These are phyloP conservation scores for Paramecium caudatum DNA, from an alignment of 73 alveolate species.

Conservation along the genomic window DNA sequence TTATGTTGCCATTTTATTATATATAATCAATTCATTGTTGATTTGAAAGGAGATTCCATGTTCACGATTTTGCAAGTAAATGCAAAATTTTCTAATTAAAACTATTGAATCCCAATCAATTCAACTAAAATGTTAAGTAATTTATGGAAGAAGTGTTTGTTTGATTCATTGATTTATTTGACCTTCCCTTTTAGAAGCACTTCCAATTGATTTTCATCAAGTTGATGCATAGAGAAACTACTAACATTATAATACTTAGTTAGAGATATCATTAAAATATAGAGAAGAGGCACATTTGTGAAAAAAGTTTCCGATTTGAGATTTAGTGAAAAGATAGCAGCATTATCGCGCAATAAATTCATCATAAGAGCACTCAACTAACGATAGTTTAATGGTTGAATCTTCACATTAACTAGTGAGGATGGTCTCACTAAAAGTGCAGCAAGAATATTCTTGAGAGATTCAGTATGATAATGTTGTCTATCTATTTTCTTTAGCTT, in stretches of 20 bases:
- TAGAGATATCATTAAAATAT: background rate
- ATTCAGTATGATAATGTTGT: slow-evolving; percentile 32
- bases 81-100: background rate
- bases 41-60: background rate
- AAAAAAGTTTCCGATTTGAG: background rate
- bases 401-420: background rate
- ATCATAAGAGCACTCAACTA: background rate
- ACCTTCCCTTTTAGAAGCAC: background rate
- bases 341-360: background rate
- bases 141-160: background rate
- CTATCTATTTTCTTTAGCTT: slow-evolving; percentile 15
- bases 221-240: background rate
- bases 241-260: background rate
- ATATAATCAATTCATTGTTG: background rate
- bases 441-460: slow-evolving; percentile 26
- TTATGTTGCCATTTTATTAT: background rate
- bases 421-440: background rate
- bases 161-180: background rate
- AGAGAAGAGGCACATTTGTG: background rate
- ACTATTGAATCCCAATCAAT: background rate
- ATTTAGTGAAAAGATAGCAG: background rate
- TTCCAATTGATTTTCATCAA: background rate
- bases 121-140: background rate
- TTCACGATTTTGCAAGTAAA: slow-evolving; percentile 18
- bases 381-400: background rate